Percentiles rank a stretch among this genome's conserved stretches.
Conservation (phyloP, 768 basidiomycete species). For the Boletus vermiculosoides region DNA sequence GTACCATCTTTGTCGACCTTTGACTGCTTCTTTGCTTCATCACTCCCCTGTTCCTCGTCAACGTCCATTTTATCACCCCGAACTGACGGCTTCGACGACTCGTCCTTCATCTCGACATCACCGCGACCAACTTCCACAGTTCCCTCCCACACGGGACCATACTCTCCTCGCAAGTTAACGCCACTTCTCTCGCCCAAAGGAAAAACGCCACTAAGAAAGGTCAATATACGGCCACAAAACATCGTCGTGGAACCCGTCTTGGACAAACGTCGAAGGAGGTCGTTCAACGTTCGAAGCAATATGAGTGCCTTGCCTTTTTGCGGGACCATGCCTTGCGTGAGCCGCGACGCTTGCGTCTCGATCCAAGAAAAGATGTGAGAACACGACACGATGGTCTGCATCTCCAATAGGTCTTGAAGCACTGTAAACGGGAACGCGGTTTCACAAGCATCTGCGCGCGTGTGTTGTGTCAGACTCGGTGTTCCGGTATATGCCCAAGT, state of each 20-base stretch:
- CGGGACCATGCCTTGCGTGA: slow-evolving; percentile 78
- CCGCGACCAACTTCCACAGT: slow-evolving; percentile 43
- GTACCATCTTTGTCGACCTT: slow-evolving; percentile 63
- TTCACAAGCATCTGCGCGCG: slow-evolving; percentile 70
- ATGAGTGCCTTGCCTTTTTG: slow-evolving; percentile 87
- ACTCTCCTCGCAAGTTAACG: slow-evolving; percentile 88
- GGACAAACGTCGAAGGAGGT: slow-evolving; percentile 80
- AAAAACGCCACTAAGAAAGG: slow-evolving; percentile 83
- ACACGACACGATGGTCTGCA: slow-evolving; percentile 81
- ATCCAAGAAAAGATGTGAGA: slow-evolving; percentile 89
- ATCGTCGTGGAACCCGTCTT: slow-evolving; percentile 83
- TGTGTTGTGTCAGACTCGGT: not conserved
- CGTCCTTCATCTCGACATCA: slow-evolving; percentile 33
- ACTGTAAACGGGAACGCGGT: slow-evolving; percentile 67
- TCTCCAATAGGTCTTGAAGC: slow-evolving; percentile 81
- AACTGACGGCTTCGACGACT: slow-evolving; percentile 30
- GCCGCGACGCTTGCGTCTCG: slow-evolving; percentile 62
- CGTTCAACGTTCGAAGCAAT: slow-evolving; percentile 82
- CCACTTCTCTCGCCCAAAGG: slow-evolving; percentile 87
- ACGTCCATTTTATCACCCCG: slow-evolving; percentile 60
- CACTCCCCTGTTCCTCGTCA: slow-evolving; percentile 41
- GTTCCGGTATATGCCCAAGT: not conserved
- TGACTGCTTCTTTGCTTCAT: slow-evolving; percentile 34
- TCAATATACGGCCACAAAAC: slow-evolving; percentile 87
- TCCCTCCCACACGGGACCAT: slow-evolving; percentile 75